Conservation (phyloP, 441 rosid genomes). For the Iberis amara region DNA sequence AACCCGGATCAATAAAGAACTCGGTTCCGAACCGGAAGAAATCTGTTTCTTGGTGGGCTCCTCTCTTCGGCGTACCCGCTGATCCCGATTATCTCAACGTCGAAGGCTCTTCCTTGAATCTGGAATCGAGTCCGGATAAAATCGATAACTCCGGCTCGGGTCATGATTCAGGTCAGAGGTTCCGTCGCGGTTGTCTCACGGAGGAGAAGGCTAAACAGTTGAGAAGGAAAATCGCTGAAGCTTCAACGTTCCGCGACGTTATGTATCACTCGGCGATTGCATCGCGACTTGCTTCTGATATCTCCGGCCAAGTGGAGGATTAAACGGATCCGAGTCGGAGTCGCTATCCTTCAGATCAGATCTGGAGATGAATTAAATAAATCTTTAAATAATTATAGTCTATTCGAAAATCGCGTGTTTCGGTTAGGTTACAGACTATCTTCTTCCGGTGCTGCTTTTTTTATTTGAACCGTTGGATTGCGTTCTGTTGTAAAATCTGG, state of each 20-base stretch:
- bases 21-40: constrained; percentile 28
- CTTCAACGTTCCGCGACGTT: constrained; percentile 45
- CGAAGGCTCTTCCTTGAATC: background rate
- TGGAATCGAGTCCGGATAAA: background rate
- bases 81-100: constrained; percentile 46
- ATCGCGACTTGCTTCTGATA: constrained; percentile 56
- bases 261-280: constrained; percentile 83
- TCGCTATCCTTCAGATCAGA: constrained; percentile 3
- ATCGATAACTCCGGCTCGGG: constrained; percentile 6
- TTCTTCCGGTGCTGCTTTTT: no score
- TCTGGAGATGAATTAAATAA: background rate
- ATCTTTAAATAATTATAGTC: no score
- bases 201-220: constrained; percentile 73
- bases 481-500: no score
- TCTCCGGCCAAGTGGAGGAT: constrained; percentile 21
- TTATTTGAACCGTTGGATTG: no score
- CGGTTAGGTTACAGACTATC: no score
- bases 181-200: constrained; percentile 52
- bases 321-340: constrained; percentile 9
- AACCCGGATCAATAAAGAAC: constrained; percentile 11
- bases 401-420: no score
- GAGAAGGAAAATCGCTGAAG: constrained; percentile 50
- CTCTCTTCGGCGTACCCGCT: constrained; percentile 53
- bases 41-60: constrained; percentile 56
- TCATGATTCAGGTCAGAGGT: constrained; percentile 31